A percentile compares a stretch with the other conserved stretches of the same genome.
Conservation (phyloP, 2,329 filamentous ascomycete species). For the Colletotrichum sp. region DNA sequence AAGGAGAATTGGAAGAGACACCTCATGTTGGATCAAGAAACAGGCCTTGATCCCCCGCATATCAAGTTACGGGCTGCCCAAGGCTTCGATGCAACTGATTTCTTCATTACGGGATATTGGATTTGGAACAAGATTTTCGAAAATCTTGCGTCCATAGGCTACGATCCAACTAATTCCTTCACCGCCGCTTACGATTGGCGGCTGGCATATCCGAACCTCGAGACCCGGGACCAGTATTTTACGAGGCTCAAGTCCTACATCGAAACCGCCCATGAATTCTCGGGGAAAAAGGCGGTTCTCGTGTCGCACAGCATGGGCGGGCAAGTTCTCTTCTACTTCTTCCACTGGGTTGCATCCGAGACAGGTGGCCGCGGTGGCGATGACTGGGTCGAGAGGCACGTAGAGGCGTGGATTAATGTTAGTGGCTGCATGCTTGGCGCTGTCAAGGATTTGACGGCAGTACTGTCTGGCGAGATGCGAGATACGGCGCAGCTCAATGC, state of each 20-base stretch:
- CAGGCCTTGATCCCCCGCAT: slow-evolving; percentile 86
- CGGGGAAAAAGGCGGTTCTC: slow-evolving; percentile 80
- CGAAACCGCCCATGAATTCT: slow-evolving; percentile 78
- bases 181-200: slow-evolving; percentile 89
- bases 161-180: slow-evolving; percentile 81
- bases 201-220: slow-evolving; percentile 86
- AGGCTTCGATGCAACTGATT: slow-evolving; percentile 97
- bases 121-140: slow-evolving; percentile 99
- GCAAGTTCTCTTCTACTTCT: slow-evolving; percentile 87
- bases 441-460: slow-evolving; percentile 85
- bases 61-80: slow-evolving; percentile 93
- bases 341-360: slow-evolving; percentile 77
- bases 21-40: slow-evolving; percentile 93
- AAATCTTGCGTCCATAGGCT: slow-evolving; percentile 93
- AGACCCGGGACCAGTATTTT: slow-evolving; percentile 92
- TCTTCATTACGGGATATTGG: slow-evolving; percentile 93
- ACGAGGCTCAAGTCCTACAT: slow-evolving; percentile 89
- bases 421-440: slow-evolving; percentile 97
- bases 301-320: slow-evolving; percentile 98
- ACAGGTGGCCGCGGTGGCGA: slow-evolving; percentile 81
- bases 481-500: slow-evolving; percentile 96
- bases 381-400: slow-evolving; percentile 86
- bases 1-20: slow-evolving; percentile 95
- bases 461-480: slow-evolving; percentile 96
- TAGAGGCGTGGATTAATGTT: slow-evolving; percentile 98